A percentile compares a stretch with the other conserved stretches of the same genome.
These are phyloP conservation scores for Spergularia azorica DNA, from an alignment of 179 eudicot species.

Conservation along the genomic window DNA sequence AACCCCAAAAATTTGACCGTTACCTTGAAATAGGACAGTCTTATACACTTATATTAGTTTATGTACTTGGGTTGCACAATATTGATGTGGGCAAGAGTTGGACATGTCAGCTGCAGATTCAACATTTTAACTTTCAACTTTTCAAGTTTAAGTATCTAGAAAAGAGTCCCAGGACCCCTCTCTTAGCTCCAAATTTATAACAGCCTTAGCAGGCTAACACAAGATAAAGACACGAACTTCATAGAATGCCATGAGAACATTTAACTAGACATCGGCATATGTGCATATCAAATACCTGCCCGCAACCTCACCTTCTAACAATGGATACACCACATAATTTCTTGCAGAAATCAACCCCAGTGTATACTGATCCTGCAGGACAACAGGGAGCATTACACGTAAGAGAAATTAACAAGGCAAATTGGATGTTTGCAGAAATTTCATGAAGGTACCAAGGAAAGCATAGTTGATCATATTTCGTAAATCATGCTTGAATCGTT, in stretches of 20 bases:
- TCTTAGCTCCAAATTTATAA: background rate
- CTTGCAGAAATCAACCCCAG: conserved; percentile 98
- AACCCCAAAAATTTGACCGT: no score
- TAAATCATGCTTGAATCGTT: background rate
- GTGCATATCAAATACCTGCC: conserved; percentile 20
- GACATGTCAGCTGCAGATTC: no score
- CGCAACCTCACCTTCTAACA: conserved; percentile 76
- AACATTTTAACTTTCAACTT: no score
- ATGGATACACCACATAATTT: conserved; percentile 94
- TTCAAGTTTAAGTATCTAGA: no score
- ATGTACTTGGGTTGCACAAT: no score
- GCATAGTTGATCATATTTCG: background rate
- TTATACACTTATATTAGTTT: no score
- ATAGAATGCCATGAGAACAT: background rate
- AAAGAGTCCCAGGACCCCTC: background rate
- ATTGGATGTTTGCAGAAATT: background rate
- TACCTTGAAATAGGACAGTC: no score
- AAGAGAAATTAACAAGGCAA: background rate
- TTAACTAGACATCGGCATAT: background rate
- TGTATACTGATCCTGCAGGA: conserved; percentile 79
- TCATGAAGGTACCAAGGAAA: background rate
- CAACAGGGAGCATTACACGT: conserved; percentile 11
- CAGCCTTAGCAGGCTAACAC: background rate
- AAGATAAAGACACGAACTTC: background rate
- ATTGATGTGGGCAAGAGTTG: no score